These are phyloP conservation scores for Tuber brumale DNA, from an alignment of 495 filamentous ascomycete species.

Conservation along the genomic window DNA sequence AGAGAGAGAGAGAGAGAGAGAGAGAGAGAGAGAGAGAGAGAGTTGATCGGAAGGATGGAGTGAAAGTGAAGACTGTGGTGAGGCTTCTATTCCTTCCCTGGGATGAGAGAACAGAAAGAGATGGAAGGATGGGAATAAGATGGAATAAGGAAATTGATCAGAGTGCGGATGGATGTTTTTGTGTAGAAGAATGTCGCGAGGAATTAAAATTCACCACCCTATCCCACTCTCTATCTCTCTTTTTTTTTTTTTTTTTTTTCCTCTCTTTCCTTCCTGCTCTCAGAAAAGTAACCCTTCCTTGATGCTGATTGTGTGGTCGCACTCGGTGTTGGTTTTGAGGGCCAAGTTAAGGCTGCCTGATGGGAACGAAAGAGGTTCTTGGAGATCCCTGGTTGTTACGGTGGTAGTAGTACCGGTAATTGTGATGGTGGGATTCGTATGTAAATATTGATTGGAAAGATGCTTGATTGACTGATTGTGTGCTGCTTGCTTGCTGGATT, in stretches of 20 bases:
- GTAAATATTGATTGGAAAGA: neutral
- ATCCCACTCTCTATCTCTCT: constrained; percentile 20
- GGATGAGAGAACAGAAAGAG: constrained; percentile 34
- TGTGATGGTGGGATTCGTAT: neutral
- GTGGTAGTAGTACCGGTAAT: neutral
- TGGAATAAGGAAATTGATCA: constrained; percentile 19
- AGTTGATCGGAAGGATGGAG: constrained; percentile 1
- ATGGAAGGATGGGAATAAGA: constrained; percentile 35
- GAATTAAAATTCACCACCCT: constrained; percentile 26
- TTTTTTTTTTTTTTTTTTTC: constrained; percentile 13
- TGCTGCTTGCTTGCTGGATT: neutral
- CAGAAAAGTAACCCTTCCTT: constrained; percentile 23
- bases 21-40: neutral
- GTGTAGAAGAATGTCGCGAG: constrained; percentile 35
- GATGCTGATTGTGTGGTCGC: constrained; percentile 33
- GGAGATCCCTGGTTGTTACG: neutral
- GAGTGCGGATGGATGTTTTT: constrained; percentile 34
- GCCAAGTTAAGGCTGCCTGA: constrained; percentile 34
- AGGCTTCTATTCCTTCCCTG: constrained; percentile 1
- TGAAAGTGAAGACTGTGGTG: constrained; percentile 6
- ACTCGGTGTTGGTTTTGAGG: constrained; percentile 38
- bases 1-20: constrained; percentile 1
- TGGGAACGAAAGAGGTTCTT: neutral
- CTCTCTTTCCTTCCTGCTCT: constrained; percentile 14
- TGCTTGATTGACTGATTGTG: constrained; percentile 1